Conservation (phyloP, 176 grass and related monocot species). For the Pharus latifolius region DNA sequence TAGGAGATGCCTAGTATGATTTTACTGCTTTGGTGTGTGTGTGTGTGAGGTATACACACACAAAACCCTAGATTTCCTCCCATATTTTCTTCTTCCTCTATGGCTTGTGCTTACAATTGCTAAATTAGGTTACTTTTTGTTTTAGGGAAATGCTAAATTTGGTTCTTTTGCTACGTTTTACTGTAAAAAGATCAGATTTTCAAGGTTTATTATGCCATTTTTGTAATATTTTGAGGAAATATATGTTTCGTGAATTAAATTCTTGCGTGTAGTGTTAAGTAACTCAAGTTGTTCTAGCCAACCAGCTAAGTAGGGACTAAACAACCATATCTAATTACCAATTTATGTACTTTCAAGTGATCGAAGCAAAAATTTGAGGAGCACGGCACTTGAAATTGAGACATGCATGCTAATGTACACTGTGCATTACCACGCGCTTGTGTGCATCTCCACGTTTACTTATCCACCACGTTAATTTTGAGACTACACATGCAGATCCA, state of each 20-base stretch:
- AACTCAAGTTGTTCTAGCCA: too few species aligned
- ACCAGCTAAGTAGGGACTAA: neutral
- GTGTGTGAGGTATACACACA: too few species aligned
- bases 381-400: neutral
- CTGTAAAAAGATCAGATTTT: too few species aligned
- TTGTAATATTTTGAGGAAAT: too few species aligned
- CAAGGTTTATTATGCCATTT: too few species aligned
- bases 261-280: too few species aligned
- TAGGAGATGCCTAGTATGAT: neutral
- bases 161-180: too few species aligned
- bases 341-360: slow-evolving; percentile 16
- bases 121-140: too few species aligned
- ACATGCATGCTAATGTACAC: slow-evolving; percentile 17
- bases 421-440: slow-evolving; percentile 21
- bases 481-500: slow-evolving; percentile 4
- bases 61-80: too few species aligned
- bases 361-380: slow-evolving; percentile 24
- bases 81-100: too few species aligned
- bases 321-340: neutral
- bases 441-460: slow-evolving; percentile 16
- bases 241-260: too few species aligned
- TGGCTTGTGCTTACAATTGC: neutral
- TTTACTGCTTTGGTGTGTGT: neutral
- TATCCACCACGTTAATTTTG: neutral
- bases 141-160: too few species aligned